Evolutionary conservation across 2,329 filamentous ascomycete genomes (phyloP).

Genomic region (Verticillium albo-atrum): DNA sequence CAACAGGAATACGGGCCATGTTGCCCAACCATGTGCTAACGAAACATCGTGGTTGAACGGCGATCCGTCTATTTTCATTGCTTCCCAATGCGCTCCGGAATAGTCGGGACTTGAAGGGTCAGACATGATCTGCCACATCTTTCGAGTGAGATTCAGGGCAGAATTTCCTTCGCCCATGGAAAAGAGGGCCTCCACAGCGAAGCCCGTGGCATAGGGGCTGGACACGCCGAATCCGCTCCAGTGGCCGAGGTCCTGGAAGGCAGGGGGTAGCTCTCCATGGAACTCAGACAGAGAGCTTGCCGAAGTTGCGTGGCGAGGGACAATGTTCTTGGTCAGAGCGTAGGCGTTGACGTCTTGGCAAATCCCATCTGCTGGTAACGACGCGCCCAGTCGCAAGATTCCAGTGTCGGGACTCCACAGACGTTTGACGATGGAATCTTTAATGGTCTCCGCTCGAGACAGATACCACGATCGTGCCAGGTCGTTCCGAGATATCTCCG

Average conservation of each 20-base stretch:
- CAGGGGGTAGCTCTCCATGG: neutral
- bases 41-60: slow-evolving; percentile 5
- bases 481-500: neutral
- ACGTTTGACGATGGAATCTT: neutral
- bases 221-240: neutral
- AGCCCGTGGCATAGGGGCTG: slow-evolving; percentile 7
- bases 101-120: slow-evolving; percentile 2
- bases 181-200: slow-evolving; percentile 8
- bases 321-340: neutral
- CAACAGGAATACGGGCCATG: slow-evolving; percentile 7
- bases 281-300: neutral
- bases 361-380: slow-evolving; percentile 1
- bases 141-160: slow-evolving; percentile 1
- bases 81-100: slow-evolving; percentile 6
- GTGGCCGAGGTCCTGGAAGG: slow-evolving; percentile 2
- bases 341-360: slow-evolving; percentile 7
- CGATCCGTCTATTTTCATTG: slow-evolving; percentile 3
- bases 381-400: neutral
- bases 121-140: slow-evolving; percentile 5
- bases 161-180: neutral
- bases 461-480: neutral
- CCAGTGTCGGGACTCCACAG: slow-evolving; percentile 2
- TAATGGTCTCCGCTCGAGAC: neutral
- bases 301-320: neutral
- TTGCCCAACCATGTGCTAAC: slow-evolving; percentile 7